phyloP scores from a whole-genome alignment of 495 filamentous ascomycete species.

The Hypomontagnella monticulosa region DNA sequence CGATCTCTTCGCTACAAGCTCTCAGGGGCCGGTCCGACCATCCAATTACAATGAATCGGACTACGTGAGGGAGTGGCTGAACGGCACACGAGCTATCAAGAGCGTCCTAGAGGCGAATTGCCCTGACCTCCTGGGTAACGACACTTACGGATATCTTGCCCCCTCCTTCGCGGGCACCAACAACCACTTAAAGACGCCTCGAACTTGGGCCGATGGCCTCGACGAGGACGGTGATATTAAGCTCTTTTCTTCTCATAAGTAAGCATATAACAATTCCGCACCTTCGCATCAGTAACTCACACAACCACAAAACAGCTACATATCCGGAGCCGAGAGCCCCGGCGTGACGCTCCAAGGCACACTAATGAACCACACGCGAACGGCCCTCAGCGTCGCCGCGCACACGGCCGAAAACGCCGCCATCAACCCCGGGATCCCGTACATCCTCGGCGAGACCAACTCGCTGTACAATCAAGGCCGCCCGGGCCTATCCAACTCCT shows the following conservation, averaged over 20 bases:
- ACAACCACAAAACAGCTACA: slow-evolving; percentile 63
- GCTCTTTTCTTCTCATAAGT: slow-evolving; percentile 73
- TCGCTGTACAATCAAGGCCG: slow-evolving; percentile 71
- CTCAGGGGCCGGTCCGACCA: slow-evolving; percentile 63
- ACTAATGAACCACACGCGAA: slow-evolving; percentile 72
- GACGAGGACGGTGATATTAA: slow-evolving; percentile 61
- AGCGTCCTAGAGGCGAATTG: slow-evolving; percentile 59
- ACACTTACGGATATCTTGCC: slow-evolving; percentile 63
- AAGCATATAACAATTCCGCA: slow-evolving; percentile 23
- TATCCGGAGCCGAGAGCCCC: slow-evolving; percentile 67
- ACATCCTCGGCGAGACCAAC: slow-evolving; percentile 74
- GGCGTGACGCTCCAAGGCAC: slow-evolving; percentile 72
- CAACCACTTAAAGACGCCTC: slow-evolving; percentile 62
- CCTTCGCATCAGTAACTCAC: background rate
- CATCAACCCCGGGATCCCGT: slow-evolving; percentile 56
- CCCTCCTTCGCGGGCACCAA: slow-evolving; percentile 68
- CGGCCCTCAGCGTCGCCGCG: slow-evolving; percentile 57
- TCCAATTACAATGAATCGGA: slow-evolving; percentile 63
- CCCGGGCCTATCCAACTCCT: slow-evolving; percentile 71
- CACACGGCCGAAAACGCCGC: slow-evolving; percentile 60
- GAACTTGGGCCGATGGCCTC: slow-evolving; percentile 63
- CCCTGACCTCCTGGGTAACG: slow-evolving; percentile 56
- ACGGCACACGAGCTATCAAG: slow-evolving; percentile 62
- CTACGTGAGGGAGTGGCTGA: slow-evolving; percentile 71
- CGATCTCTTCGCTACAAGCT: slow-evolving; percentile 66